Evolutionary conservation across 1,284 basidiomycete genomes (phyloP).

Genomic region (Cryptococcus hybrid): DNA sequence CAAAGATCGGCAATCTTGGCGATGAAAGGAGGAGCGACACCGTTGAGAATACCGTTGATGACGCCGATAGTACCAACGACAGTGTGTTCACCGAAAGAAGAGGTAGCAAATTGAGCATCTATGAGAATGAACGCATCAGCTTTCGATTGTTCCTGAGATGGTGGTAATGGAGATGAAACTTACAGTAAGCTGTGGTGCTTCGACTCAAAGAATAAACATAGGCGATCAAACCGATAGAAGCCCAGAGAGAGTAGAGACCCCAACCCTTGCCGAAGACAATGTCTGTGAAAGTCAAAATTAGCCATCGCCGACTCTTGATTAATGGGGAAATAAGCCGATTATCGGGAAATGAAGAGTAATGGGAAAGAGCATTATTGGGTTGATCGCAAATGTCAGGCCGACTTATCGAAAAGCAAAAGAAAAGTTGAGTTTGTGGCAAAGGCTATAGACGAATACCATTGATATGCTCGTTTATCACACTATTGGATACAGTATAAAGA

Average conservation of each 20-base stretch:
- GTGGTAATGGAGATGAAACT: constrained; percentile 56
- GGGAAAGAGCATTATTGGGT: no score
- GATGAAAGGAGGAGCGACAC: constrained; percentile 44
- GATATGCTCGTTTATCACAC: no score
- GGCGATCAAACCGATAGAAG: constrained; percentile 29
- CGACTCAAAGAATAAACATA: constrained; percentile 27
- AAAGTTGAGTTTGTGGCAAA: no score
- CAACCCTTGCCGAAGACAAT: constrained; percentile 34
- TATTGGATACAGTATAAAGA: no score
- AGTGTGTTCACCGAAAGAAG: constrained; percentile 42
- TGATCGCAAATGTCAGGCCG: no score
- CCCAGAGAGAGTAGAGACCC: constrained; percentile 30
- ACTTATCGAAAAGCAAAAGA: no score
- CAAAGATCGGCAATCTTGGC: constrained; percentile 38
- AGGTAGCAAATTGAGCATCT: constrained; percentile 39
- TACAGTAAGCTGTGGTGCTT: constrained; percentile 29
- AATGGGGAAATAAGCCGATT: no score
- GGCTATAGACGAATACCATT: no score
- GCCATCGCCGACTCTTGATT: no score
- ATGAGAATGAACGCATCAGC: neutral
- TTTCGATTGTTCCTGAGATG: neutral
- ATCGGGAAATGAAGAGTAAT: no score
- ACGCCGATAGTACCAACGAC: constrained; percentile 41
- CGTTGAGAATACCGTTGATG: constrained; percentile 40
- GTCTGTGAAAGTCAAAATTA: constrained; percentile 3